Base-by-base conservation (phyloP, 371 early-diverging fungal genomes). In the Mucor indicus region DNA sequence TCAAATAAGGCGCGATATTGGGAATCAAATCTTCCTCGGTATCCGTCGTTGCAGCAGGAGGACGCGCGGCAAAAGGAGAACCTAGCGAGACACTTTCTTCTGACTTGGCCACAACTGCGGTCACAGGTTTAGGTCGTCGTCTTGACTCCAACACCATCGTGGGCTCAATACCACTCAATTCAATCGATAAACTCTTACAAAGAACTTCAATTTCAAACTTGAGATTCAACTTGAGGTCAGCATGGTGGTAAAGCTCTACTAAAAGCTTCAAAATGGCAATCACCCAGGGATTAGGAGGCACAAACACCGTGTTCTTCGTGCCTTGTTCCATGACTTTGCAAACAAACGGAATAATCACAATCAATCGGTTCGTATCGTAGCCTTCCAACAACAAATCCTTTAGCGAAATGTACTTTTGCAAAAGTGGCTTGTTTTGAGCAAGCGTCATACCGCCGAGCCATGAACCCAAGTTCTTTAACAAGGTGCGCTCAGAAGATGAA, bases 121-220 rank as follows among this genome's bases (percentile, higher is more conserved):
- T 53, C 2, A 40, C 39, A 10, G 30, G 1, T 25, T 19, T 16
- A 20, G 15, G 43, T 12, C 67, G 70, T 29, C 30, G 79, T 27
- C 84, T 69, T 50, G 81, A 80, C 45, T 86, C 85, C n/a, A 93
- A 61, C 9, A 88, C 71, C 19, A 72, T 70, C 10, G 93, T 81
- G 0, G 96, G 90, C 20, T 57, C 35, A 19, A 62, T 68, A 57
- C 63, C 59, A 53, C 83, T 86, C 2, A 94, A 75, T 38, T 92
- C 93, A 6, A 98, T 67, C 7, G 84, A 69, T 30, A 96, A 67
- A 35, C 87, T 88, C 62, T 95, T 95, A 79, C 96, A 96, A 31
- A 98, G 77, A 2, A 98, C 95, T 68, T 98, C 98, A 36, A 98
- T 92, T 62, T 96, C 97, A 67, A 98, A 98, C 52, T 95, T 93